These are phyloP conservation scores for Pseudovirgaria hyperparasitica DNA, from an alignment of 2,329 filamentous ascomycete genomes.

Conservation along the genomic window DNA sequence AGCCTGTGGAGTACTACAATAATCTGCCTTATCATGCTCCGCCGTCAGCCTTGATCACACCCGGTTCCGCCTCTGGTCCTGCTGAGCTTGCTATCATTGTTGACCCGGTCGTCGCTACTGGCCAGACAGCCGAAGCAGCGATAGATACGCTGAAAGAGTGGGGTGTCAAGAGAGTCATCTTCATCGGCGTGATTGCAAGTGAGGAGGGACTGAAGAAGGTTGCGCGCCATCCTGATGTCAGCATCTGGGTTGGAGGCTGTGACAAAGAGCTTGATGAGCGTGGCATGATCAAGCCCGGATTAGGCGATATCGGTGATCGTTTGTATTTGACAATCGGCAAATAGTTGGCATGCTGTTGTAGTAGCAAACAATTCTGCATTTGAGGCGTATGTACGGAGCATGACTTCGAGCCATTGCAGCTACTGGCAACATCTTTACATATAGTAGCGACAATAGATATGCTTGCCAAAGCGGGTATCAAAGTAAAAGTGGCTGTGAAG, in stretches of 20 bases:
- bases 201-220: slow-evolving; percentile 56
- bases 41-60: slow-evolving; percentile 29
- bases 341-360: too few relatives aligned
- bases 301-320: slow-evolving; percentile 84
- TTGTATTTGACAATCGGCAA: slow-evolving; percentile 84
- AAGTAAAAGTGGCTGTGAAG: too few relatives aligned
- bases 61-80: slow-evolving; percentile 18
- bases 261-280: slow-evolving; percentile 61
- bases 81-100: slow-evolving; percentile 66
- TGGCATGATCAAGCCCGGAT: slow-evolving; percentile 82
- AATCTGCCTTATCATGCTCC: slow-evolving; percentile 68
- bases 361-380: too few relatives aligned
- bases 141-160: slow-evolving; percentile 84
- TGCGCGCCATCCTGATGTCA: slow-evolving; percentile 58
- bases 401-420: too few relatives aligned
- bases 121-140: slow-evolving; percentile 76
- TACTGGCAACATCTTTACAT: too few relatives aligned
- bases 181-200: slow-evolving; percentile 65
- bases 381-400: too few relatives aligned
- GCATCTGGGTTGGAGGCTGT: slow-evolving; percentile 73
- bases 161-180: slow-evolving; percentile 72
- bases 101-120: slow-evolving; percentile 89
- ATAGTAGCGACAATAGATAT: too few relatives aligned
- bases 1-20: slow-evolving; percentile 96
- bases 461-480: too few relatives aligned